Conservation (phyloP, 768 basidiomycete species). For the Lentinula raphanica region DNA sequence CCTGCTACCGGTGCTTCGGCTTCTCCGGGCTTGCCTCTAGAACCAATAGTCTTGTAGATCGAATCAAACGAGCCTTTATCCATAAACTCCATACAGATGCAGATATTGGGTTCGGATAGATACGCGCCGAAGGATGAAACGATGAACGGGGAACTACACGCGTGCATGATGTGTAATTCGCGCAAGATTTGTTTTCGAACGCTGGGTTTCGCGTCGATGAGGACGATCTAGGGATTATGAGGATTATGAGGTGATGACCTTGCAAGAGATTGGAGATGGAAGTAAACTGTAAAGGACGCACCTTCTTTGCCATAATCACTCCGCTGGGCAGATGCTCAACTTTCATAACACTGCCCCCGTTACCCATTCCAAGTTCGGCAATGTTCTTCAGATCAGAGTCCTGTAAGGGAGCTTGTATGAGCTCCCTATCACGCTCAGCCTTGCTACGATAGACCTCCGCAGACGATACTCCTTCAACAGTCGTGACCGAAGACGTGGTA, state of each 20-base stretch:
- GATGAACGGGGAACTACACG: constrained; percentile 89
- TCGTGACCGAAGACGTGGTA: neutral
- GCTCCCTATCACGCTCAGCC: neutral
- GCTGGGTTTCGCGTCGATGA: constrained; percentile 94
- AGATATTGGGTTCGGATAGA: constrained; percentile 94
- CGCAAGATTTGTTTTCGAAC: constrained; percentile 97
- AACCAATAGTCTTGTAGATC: constrained; percentile 93
- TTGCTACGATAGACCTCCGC: neutral
- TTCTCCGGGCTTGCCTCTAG: neutral
- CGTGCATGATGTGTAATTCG: constrained; percentile 98
- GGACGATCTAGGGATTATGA: constrained; percentile 70
- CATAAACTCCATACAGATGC: constrained; percentile 98
- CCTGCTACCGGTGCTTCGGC: neutral
- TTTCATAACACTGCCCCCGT: constrained; percentile 96
- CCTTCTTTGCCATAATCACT: constrained; percentile 98
- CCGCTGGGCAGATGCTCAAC: constrained; percentile 89
- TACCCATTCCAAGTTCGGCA: constrained; percentile 89
- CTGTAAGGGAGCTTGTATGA: constrained; percentile 35
- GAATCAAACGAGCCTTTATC: constrained; percentile 91
- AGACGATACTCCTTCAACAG: neutral
- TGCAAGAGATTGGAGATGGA: too few species aligned
- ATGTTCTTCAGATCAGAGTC: constrained; percentile 89
- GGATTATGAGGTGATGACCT: too few species aligned
- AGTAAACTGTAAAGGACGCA: constrained; percentile 20
- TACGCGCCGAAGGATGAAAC: constrained; percentile 98